Evolutionary conservation across 208 protist species (phyloP).

Genomic region (Wallacemonas sp.): DNA sequence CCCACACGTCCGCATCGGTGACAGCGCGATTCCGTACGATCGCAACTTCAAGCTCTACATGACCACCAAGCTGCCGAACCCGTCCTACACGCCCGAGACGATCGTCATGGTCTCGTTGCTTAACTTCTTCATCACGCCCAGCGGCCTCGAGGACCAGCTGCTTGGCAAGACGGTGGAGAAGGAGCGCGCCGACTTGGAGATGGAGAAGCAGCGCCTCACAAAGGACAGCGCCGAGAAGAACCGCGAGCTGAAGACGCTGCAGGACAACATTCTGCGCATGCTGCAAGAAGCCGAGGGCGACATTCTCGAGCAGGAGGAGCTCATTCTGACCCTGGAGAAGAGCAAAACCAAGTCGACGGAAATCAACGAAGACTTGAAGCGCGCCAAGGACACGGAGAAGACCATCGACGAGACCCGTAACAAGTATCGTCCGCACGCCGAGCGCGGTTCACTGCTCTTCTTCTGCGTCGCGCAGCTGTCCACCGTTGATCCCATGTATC

Average conservation of each 20-base stretch:
- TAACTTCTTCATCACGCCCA: conserved; percentile 98
- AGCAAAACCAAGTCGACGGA: conserved; percentile 95
- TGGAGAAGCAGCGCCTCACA: conserved; percentile 95
- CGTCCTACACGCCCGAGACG: conserved; percentile 96
- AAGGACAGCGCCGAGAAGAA: conserved; percentile 94
- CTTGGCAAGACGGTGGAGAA: conserved; percentile 96
- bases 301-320: conserved; percentile 96
- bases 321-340: conserved; percentile 95
- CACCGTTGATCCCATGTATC: conserved; percentile 96
- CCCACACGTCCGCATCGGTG: conserved; percentile 96
- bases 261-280: conserved; percentile 96
- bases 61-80: conserved; percentile 97
- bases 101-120: conserved; percentile 96
- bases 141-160: conserved; percentile 97
- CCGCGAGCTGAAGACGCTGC: conserved; percentile 94
- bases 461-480: conserved; percentile 97
- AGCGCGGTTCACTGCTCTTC: conserved; percentile 94
- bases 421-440: conserved; percentile 95
- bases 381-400: conserved; percentile 93
- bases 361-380: conserved; percentile 93
- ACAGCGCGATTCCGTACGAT: conserved; percentile 96
- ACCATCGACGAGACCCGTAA: conserved; percentile 96
- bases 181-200: conserved; percentile 96
- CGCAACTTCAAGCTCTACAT: conserved; percentile 96
- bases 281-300: conserved; percentile 94